Evolutionary conservation across 176 grass and related monocot genomes (phyloP).

Genomic region (Miscanthus lutarioriparius): DNA sequence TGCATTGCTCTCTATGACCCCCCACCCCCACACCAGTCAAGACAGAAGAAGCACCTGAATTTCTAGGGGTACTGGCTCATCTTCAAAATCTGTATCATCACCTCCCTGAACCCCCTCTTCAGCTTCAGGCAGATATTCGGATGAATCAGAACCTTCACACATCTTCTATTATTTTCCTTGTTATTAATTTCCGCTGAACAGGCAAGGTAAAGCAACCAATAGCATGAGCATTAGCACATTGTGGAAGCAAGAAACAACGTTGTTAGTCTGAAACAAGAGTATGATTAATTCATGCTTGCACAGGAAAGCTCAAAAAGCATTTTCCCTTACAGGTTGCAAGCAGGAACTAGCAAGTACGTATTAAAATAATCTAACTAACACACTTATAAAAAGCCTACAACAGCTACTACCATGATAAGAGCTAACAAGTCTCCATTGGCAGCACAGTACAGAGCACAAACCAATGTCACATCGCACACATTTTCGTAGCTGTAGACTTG

Average conservation of each 20-base stretch:
- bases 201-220: not conserved
- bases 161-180: not conserved
- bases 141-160: not conserved
- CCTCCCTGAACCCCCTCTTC: not conserved
- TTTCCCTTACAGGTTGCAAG: not conserved
- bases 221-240: not conserved
- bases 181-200: not conserved
- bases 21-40: not conserved
- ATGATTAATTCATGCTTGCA: too few species aligned
- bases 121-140: not conserved
- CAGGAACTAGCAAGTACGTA: not conserved
- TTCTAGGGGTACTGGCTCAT: not conserved
- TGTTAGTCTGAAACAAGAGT: not conserved
- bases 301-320: too few species aligned
- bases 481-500: too few species aligned
- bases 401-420: not conserved
- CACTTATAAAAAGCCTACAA: not conserved
- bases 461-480: too few species aligned
- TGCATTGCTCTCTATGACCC: not conserved
- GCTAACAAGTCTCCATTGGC: too few species aligned
- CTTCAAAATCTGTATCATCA: not conserved
- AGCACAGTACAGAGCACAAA: too few species aligned
- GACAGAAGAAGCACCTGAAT: not conserved
- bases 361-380: not conserved
- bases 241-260: not conserved